A percentile compares a stretch with the other conserved stretches of the same genome.
phyloP scores from a whole-genome alignment of 2,329 filamentous ascomycete genomes.

The Pseudogymnoascus destructans region DNA sequence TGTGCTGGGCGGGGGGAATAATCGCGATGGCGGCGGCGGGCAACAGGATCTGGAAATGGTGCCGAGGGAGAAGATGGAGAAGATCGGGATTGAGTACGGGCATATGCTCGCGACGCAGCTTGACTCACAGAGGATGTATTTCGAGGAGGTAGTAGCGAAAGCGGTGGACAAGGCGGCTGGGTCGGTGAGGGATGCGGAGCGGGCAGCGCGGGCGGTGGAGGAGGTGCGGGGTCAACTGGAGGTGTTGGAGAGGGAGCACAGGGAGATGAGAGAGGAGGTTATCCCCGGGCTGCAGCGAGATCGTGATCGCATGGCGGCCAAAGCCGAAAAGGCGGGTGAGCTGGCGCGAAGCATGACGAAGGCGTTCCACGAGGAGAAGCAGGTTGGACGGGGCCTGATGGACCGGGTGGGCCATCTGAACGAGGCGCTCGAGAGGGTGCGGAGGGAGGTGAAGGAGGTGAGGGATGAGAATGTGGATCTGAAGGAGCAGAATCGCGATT shows the following conservation, averaged over 20 bases:
- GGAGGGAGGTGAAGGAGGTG: constrained; percentile 42
- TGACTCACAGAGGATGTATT: constrained; percentile 85
- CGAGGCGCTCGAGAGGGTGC: constrained; percentile 44
- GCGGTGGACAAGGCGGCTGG: constrained; percentile 78
- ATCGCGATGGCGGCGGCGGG: background rate
- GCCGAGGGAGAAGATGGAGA: constrained; percentile 54
- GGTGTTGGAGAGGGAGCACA: constrained; percentile 40
- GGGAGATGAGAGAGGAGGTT: constrained; percentile 35
- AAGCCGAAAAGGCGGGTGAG: constrained; percentile 58
- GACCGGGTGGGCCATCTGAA: constrained; percentile 66
- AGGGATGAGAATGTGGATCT: constrained; percentile 57
- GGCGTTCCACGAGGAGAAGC: constrained; percentile 75
- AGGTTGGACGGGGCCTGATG: constrained; percentile 68
- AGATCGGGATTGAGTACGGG: constrained; percentile 86
- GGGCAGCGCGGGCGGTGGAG: constrained; percentile 39
- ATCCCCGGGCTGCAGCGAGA: constrained; percentile 62
- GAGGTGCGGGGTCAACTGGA: constrained; percentile 38
- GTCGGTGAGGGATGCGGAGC: constrained; percentile 54
- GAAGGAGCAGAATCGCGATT: constrained; percentile 73
- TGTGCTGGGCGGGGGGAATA: background rate
- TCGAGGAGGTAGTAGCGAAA: constrained; percentile 81
- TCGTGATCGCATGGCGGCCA: constrained; percentile 51
- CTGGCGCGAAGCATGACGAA: constrained; percentile 64
- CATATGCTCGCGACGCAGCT: constrained; percentile 87
- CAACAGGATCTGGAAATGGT: constrained; percentile 49